Conservation (phyloP, 805 yeast genomes). For the Tetrapisispora pingtungensis region DNA sequence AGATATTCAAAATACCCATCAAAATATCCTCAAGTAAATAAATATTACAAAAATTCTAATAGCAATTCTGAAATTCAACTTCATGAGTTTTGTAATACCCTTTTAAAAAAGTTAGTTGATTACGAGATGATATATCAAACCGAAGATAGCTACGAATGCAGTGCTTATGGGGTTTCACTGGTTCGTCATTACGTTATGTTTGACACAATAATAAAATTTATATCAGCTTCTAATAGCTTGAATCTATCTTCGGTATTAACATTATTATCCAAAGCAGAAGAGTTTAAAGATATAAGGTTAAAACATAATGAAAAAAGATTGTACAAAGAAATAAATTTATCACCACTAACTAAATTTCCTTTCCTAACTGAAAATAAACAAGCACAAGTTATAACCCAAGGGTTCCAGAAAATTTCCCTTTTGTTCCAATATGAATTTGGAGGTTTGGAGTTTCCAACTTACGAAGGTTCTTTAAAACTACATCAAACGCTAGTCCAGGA, state of each 20-base stretch:
- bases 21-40: slow-evolving; percentile 29
- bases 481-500: slow-evolving; percentile 36
- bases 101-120: slow-evolving; percentile 27
- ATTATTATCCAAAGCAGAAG: slow-evolving; percentile 31
- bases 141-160: slow-evolving; percentile 19
- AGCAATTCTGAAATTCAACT: slow-evolving; percentile 27
- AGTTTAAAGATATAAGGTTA: slow-evolving; percentile 33
- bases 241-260: slow-evolving; percentile 15
- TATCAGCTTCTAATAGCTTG: slow-evolving; percentile 13
- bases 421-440: slow-evolving; percentile 43
- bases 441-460: slow-evolving; percentile 38
- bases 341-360: slow-evolving; percentile 33
- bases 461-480: slow-evolving; percentile 32
- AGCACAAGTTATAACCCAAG: slow-evolving; percentile 16
- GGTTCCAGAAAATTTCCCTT: slow-evolving; percentile 33
- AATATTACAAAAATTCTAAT: slow-evolving; percentile 7
- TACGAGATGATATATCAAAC: slow-evolving; percentile 24
- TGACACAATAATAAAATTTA: slow-evolving; percentile 33
- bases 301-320: slow-evolving; percentile 38
- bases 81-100: slow-evolving; percentile 26
- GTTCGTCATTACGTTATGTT: slow-evolving; percentile 38
- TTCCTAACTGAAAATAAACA: slow-evolving; percentile 24
- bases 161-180: slow-evolving; percentile 41
- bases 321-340: slow-evolving; percentile 34
- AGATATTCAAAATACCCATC: slow-evolving; percentile 34